These are phyloP conservation scores for Schwanniomyces pseudopolymorphus DNA, from an alignment of 805 yeast species.

Conservation along the genomic window DNA sequence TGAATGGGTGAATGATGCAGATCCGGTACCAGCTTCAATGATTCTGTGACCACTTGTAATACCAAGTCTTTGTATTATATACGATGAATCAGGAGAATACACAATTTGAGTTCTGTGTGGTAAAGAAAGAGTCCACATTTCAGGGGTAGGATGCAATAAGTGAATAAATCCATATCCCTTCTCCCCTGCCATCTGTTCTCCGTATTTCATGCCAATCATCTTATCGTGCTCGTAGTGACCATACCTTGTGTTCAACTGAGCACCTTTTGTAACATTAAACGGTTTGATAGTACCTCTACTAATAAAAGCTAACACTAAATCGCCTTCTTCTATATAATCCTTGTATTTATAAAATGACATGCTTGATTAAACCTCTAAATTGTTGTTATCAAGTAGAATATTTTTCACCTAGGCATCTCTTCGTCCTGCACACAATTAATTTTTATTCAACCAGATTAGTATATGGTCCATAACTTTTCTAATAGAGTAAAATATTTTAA, in stretches of 20 bases:
- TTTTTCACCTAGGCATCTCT: conserved; percentile 4
- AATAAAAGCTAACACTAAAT: conserved; percentile 81
- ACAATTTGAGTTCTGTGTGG: conserved; percentile 99
- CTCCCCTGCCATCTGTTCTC: conserved; percentile 77
- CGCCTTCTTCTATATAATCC: conserved; percentile 77
- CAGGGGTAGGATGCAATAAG: conserved; percentile 88
- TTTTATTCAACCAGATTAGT: no score
- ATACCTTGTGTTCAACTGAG: conserved; percentile 75
- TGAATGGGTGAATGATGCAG: conserved; percentile 93
- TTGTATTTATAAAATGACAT: conserved; percentile 61
- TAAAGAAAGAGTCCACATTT: conserved; percentile 90
- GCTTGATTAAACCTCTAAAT: not conserved
- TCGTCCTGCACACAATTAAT: conserved; percentile 2
- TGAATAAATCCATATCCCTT: conserved; percentile 85
- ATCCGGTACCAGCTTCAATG: conserved; percentile 97
- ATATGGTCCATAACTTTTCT: no score
- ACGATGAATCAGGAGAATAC: conserved; percentile 92
- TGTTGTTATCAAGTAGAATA: not conserved
- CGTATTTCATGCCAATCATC: conserved; percentile 81
- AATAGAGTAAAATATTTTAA: no score
- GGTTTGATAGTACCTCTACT: conserved; percentile 82
- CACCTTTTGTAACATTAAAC: conserved; percentile 57
- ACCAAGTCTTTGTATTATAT: conserved; percentile 78
- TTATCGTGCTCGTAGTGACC: conserved; percentile 84
- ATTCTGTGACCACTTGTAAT: conserved; percentile 75